phyloP scores from a whole-genome alignment of 345 rosid species.

The Sisymbrium irio region DNA sequence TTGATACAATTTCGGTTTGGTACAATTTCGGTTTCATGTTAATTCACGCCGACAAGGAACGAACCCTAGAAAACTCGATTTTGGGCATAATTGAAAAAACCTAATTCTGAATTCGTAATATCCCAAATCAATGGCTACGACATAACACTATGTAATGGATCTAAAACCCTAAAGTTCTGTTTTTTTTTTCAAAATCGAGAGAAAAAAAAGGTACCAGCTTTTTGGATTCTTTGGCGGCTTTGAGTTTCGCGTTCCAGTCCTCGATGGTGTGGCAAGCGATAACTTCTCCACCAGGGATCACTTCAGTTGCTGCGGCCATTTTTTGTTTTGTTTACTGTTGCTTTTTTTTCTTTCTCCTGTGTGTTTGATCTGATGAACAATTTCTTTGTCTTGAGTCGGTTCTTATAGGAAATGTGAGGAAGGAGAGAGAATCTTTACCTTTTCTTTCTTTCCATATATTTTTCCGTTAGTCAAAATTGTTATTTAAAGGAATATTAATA shows the following conservation, averaged over 20 bases:
- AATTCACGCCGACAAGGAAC: not conserved
- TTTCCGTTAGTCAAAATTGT: not conserved
- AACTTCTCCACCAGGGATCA: conserved; percentile 43
- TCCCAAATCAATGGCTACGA: not conserved
- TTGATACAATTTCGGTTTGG: no score
- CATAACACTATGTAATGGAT: no score
- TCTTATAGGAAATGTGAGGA: conserved; percentile 17
- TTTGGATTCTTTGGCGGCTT: conserved; percentile 43
- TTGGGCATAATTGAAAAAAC: not conserved
- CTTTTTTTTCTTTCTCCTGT: not conserved
- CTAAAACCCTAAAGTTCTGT: not conserved
- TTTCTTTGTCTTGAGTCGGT: not conserved
- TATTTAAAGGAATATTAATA: not conserved
- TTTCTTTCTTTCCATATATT: not conserved
- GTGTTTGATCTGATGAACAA: not conserved
- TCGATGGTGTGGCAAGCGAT: conserved; percentile 47
- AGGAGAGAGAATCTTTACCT: conserved; percentile 28
- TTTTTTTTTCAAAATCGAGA: no score
- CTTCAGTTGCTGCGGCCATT: conserved; percentile 43
- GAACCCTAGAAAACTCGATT: not conserved
- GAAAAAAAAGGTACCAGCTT: conserved; percentile 39
- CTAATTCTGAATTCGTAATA: not conserved
- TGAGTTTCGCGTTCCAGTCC: conserved; percentile 46
- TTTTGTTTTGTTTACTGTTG: no score
- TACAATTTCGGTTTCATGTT: not conserved